Evolutionary conservation across 768 basidiomycete species (phyloP), one percentile per base, ranked within the genome.

Genomic region (Leucocoprinus leucothites): DNA sequence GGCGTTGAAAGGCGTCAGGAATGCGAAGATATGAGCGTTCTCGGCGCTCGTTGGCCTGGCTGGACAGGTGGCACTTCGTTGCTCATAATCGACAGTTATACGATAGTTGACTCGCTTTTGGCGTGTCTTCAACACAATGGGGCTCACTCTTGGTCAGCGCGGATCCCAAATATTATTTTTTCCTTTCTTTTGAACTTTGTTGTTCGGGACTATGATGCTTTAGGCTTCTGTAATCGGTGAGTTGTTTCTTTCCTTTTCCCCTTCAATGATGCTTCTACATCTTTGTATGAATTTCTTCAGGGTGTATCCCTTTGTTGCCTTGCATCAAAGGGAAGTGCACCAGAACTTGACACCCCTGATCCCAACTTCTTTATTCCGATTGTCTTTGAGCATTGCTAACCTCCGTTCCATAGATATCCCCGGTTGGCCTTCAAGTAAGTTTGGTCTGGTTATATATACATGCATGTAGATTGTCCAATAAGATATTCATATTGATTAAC

Each of bases 21-120:
- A 68, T 68, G 69, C 72, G 74, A 89, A 89, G 89, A 91, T 83
- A 89, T 65, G 89, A 91, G 89, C 82, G 67, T 68, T 65, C 68
- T 38, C 64, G 70, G 71, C 66, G 80, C 74, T 80, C 72, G 79
- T 71, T 67, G 69, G 67, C 58, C 58, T 38, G 64, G 58, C 59
- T 45, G 64, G 72, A 68, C 65, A 67, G 64, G 60, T 68, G 68
- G 76, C 77, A 71, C 57, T 65, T 70, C 64, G 82, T 89, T 91
- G 79, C 88, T 91, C 89, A 87, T 91, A 85, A 84, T 38, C 77
- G 72, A 90, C 67, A 91, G 89, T 88, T 81, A 91, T 91, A 82
- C 89, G 89, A 84, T 90, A 83, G 84, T 79, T 59, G 77, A 74
- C 68, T 56, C 64, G 59, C 50, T 60, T 66, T 62, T 59, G 16